These are phyloP conservation scores for Cucumis hystrix DNA, from an alignment of 306 rosid species.

Conservation along the genomic window DNA sequence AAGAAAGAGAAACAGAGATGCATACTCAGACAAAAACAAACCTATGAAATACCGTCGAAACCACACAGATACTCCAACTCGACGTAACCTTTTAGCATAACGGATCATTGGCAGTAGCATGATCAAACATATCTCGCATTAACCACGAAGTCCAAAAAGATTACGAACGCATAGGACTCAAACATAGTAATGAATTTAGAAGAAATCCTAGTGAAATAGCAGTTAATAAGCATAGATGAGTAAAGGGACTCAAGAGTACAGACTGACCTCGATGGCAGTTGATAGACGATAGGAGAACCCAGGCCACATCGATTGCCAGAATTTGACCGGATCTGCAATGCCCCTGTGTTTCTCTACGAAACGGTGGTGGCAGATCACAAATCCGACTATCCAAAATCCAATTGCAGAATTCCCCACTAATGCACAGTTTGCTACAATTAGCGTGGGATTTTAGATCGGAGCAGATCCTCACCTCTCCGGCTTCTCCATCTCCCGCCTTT, in stretches of 20 bases:
- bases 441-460: not conserved
- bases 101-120: not conserved
- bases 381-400: not conserved
- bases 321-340: not conserved
- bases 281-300: not conserved
- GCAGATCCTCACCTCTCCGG: not conserved
- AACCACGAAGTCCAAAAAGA: not conserved
- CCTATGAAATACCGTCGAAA: not conserved
- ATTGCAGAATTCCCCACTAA: not conserved
- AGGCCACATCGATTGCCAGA: not conserved
- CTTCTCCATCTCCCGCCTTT: not conserved
- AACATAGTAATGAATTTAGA: not conserved
- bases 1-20: not conserved
- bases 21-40: not conserved
- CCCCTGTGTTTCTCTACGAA: not conserved
- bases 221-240: not conserved
- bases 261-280: not conserved
- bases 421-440: not conserved
- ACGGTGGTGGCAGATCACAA: not conserved
- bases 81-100: not conserved
- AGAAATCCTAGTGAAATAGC: not conserved
- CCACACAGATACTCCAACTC: not conserved
- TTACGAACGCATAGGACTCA: not conserved
- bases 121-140: not conserved
- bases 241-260: not conserved